Evolutionary conservation across 2,329 filamentous ascomycete genomes (phyloP).

Genomic region (Orbilia ellipsospora): DNA sequence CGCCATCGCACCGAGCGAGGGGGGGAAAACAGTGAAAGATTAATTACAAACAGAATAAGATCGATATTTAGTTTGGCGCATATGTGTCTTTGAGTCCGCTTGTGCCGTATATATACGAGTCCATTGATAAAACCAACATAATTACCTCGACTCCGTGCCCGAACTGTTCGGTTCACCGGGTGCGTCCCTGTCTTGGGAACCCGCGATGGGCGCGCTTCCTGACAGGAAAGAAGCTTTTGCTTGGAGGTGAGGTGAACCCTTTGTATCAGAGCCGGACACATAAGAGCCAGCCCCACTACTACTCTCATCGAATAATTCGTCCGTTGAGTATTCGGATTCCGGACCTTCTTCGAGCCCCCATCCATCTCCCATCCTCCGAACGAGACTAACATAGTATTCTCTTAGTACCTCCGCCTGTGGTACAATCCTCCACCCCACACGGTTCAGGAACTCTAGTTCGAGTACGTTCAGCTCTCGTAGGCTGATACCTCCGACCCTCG

Average conservation of each 20-base stretch:
- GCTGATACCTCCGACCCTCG: conserved; percentile 90
- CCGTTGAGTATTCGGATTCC: conserved; percentile 38
- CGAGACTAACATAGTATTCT: conserved; percentile 89
- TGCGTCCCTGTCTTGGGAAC: conserved; percentile 20
- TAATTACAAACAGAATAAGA: conserved; percentile 38
- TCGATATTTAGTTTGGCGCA: not conserved
- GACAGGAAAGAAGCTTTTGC: conserved; percentile 31
- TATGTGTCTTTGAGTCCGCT: not conserved
- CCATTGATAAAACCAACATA: no score
- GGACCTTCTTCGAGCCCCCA: conserved; percentile 66
- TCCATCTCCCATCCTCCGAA: conserved; percentile 72
- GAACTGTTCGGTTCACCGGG: conserved; percentile 8
- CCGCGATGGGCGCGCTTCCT: conserved; percentile 19
- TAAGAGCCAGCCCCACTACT: conserved; percentile 35
- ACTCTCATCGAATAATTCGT: conserved; percentile 41
- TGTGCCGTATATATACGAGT: not conserved
- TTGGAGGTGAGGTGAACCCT: conserved; percentile 32
- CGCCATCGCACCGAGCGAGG: conserved; percentile 39
- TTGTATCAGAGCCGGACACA: conserved; percentile 38
- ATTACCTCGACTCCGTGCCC: not conserved
- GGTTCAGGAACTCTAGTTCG: conserved; percentile 90
- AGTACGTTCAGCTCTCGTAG: conserved; percentile 88
- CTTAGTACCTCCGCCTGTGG: conserved; percentile 92
- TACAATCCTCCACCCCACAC: conserved; percentile 96
- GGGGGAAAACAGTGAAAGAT: conserved; percentile 12